phyloP scores from a whole-genome alignment of 2,329 filamentous ascomycete species.

The Microcyclospora tardicrescens region DNA sequence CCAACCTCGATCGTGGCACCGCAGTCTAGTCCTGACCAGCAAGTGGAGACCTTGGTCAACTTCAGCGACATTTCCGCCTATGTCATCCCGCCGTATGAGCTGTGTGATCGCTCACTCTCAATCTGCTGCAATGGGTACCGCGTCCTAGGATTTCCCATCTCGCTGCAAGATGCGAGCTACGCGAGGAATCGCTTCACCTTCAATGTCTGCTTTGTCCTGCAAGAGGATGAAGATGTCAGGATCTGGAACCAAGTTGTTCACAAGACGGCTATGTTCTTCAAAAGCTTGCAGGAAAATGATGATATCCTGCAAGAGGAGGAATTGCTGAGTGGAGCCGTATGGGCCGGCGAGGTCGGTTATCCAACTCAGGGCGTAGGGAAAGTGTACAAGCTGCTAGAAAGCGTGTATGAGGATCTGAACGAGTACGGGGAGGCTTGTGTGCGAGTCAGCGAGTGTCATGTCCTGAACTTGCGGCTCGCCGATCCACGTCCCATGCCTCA shows the following conservation, averaged over 20 bases:
- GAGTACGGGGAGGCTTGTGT: constrained; percentile 78
- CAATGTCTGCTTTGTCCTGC: constrained; percentile 82
- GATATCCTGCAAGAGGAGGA: constrained; percentile 57
- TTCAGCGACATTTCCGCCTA: constrained; percentile 82
- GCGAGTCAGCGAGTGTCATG: constrained; percentile 11
- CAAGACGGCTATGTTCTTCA: constrained; percentile 73
- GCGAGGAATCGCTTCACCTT: constrained; percentile 92
- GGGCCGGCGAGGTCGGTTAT: constrained; percentile 19
- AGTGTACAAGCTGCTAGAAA: constrained; percentile 63
- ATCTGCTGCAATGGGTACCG: constrained; percentile 63
- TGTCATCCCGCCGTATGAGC: constrained; percentile 86
- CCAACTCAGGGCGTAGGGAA: constrained; percentile 23
- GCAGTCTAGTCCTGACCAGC: neutral
- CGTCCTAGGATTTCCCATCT: constrained; percentile 79
- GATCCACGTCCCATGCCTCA: constrained; percentile 61
- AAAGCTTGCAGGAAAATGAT: constrained; percentile 82
- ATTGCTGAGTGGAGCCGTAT: constrained; percentile 11
- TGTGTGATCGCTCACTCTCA: constrained; percentile 82
- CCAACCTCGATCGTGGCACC: constrained; percentile 10
- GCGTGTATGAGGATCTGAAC: constrained; percentile 82
- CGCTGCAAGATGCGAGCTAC: constrained; percentile 61
- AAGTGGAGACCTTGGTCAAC: constrained; percentile 6
- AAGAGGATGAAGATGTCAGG: constrained; percentile 56
- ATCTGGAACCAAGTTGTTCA: constrained; percentile 61
- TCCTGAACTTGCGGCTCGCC: constrained; percentile 19